These are phyloP conservation scores for Pilaira anomala DNA, from an alignment of 192 early-diverging fungal species.

Conservation along the genomic window DNA sequence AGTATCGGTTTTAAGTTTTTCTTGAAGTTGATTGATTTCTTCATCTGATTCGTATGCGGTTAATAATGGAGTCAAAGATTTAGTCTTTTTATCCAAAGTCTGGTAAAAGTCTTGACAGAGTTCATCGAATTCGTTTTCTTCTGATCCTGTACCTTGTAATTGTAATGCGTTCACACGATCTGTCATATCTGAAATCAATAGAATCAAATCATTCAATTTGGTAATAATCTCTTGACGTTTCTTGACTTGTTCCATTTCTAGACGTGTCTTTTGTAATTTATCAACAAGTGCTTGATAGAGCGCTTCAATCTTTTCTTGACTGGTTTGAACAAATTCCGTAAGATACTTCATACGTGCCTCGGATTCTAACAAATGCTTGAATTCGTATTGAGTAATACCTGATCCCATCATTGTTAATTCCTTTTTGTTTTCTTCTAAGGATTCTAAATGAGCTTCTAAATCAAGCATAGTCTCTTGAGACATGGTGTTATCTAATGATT, in stretches of 20 bases:
- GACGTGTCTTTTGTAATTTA: constrained; percentile 10
- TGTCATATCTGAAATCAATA: constrained; percentile 20
- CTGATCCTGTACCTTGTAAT: constrained; percentile 12
- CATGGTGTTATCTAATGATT: background rate
- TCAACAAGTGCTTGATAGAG: constrained; percentile 32
- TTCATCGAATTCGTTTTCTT: constrained; percentile 23
- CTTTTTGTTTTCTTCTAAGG: background rate
- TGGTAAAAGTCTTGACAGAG: constrained; percentile 7
- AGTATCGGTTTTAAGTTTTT: constrained; percentile 15
- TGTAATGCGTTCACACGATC: constrained; percentile 23
- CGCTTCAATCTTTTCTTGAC: constrained; percentile 3
- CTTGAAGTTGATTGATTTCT: constrained; percentile 20
- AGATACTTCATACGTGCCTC: no score
- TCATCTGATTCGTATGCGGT: no score
- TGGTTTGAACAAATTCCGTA: background rate
- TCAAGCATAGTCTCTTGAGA: background rate
- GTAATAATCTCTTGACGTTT: background rate
- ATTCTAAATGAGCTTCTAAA: background rate
- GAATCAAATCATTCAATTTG: constrained; percentile 22
- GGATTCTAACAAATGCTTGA: no score
- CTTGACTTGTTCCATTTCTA: constrained; percentile 17
- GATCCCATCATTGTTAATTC: background rate
- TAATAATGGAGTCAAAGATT: background rate
- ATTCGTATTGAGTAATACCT: background rate
- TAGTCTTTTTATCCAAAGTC: constrained; percentile 5